A percentile compares a stretch with the other conserved stretches of the same genome.
These are phyloP conservation scores for Phytophthora rubi DNA, from an alignment of 352 stramenopile genomes.

Conservation along the genomic window DNA sequence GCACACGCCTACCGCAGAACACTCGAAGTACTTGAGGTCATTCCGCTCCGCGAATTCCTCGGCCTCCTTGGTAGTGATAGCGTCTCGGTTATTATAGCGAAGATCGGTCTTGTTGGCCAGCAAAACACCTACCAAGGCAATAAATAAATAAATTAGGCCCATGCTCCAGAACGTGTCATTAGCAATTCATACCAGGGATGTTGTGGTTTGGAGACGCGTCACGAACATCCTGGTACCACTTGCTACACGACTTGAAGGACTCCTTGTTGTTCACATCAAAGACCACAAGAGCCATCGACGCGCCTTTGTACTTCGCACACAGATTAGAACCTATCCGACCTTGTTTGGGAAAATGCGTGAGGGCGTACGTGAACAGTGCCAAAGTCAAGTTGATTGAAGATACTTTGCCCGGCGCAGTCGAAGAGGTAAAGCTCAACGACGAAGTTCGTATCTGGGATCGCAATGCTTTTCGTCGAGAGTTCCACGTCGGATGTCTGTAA, in stretches of 20 bases:
- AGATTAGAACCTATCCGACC: not conserved
- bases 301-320: slow-evolving; percentile 64
- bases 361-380: slow-evolving; percentile 63
- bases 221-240: slow-evolving; percentile 85
- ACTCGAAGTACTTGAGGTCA: slow-evolving; percentile 86
- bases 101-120: slow-evolving; percentile 84
- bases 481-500: slow-evolving; percentile 89
- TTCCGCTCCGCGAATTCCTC: slow-evolving; percentile 76
- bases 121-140: slow-evolving; percentile 52
- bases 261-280: slow-evolving; percentile 90
- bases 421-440: slow-evolving; percentile 95
- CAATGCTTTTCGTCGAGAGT: slow-evolving; percentile 90
- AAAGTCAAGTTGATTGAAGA: slow-evolving; percentile 95
- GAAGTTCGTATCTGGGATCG: slow-evolving; percentile 89
- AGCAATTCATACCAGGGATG: slow-evolving; percentile 53
- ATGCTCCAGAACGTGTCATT: not conserved
- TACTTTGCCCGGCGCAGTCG: slow-evolving; percentile 92
- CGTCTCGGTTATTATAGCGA: slow-evolving; percentile 78
- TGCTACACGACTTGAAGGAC: slow-evolving; percentile 84
- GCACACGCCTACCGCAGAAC: slow-evolving; percentile 56
- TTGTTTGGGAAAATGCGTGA: not conserved
- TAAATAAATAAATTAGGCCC: not conserved
- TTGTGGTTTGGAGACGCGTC: slow-evolving; percentile 78
- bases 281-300: slow-evolving; percentile 79
- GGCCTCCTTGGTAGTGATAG: slow-evolving; percentile 72